Evolutionary conservation across 2,329 filamentous ascomycete species (phyloP).

Genomic region (Helotiales sp.): DNA sequence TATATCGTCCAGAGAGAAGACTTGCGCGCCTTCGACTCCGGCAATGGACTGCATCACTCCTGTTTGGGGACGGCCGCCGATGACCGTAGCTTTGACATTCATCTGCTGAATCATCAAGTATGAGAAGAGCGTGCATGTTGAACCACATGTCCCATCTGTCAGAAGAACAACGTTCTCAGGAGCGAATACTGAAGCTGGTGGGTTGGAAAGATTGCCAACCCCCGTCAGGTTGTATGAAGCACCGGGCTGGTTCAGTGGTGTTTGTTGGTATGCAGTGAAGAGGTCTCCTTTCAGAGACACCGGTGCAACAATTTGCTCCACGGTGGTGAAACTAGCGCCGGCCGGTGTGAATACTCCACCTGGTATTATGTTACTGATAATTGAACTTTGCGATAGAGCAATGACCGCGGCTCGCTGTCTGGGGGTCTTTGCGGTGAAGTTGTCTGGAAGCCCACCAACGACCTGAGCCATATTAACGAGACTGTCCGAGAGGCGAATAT

Average conservation of each 20-base stretch:
- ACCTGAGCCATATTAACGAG: neutral
- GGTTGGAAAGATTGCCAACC: neutral
- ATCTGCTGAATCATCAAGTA: constrained; percentile 50
- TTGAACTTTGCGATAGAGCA: neutral
- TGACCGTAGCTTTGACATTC: constrained; percentile 57
- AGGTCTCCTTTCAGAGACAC: constrained; percentile 1
- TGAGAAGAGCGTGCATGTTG: constrained; percentile 20
- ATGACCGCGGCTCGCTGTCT: neutral
- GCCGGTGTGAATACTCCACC: neutral
- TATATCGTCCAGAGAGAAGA: constrained; percentile 13
- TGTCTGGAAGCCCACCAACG: neutral
- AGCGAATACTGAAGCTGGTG: constrained; percentile 16
- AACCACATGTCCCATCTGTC: constrained; percentile 20
- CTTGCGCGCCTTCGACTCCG: constrained; percentile 20
- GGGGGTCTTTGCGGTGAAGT: neutral
- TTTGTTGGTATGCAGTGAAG: constrained; percentile 1
- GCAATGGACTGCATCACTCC: constrained; percentile 23
- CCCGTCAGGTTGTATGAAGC: constrained; percentile 6
- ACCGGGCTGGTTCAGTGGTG: neutral
- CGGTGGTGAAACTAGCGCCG: neutral
- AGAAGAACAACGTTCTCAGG: constrained; percentile 18
- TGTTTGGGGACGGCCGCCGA: constrained; percentile 45
- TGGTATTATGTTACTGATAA: neutral
- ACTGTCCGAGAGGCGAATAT: constrained; percentile 4
- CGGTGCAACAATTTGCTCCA: constrained; percentile 1